These are phyloP conservation scores for Leucosporidium yakuticum DNA, from an alignment of 768 basidiomycete species.

Conservation along the genomic window DNA sequence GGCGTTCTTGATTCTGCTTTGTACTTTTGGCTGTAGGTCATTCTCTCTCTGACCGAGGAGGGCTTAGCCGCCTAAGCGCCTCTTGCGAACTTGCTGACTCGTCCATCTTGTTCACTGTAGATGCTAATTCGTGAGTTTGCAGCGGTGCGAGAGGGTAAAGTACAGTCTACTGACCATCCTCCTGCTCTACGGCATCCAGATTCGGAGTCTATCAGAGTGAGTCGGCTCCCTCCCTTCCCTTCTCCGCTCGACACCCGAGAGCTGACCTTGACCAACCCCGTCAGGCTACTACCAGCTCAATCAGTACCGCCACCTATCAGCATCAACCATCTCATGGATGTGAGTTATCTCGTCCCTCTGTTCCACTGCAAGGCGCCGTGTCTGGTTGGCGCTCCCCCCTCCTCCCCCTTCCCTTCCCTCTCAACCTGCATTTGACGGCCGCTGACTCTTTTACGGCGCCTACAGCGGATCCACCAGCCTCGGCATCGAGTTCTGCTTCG, in stretches of 20 bases:
- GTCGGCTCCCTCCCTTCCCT: neutral
- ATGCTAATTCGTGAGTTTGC: too few relatives aligned
- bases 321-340: neutral
- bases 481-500: neutral
- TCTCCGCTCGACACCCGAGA: neutral
- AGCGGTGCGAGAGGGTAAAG: too few relatives aligned
- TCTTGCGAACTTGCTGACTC: too few relatives aligned
- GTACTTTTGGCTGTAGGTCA: too few relatives aligned
- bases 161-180: too few relatives aligned
- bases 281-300: neutral
- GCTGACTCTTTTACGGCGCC: neutral
- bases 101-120: too few relatives aligned
- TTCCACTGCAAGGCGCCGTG: neutral
- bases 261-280: neutral
- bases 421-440: too few relatives aligned
- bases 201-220: conserved; percentile 5
- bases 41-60: too few relatives aligned
- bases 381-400: too few relatives aligned
- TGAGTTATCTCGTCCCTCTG: neutral
- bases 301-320: neutral
- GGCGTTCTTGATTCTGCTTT: too few relatives aligned
- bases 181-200: neutral
- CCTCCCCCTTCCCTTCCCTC: too few relatives aligned
- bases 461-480: neutral
- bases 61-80: too few relatives aligned